phyloP scores from a whole-genome alignment of 768 basidiomycete genomes.

The Tulasnella sp. region DNA sequence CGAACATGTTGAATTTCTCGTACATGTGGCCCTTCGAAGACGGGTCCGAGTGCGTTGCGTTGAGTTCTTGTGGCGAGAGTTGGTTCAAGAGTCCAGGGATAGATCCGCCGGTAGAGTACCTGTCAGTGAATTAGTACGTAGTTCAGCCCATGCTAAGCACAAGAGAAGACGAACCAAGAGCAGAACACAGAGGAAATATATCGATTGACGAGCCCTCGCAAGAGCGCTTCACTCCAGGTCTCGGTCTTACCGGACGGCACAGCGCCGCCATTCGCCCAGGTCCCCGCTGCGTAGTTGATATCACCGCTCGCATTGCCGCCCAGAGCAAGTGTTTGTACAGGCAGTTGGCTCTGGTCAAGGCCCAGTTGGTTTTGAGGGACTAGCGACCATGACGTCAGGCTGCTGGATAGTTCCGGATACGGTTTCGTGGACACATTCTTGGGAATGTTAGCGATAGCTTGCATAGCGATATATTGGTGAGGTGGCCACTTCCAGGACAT shows the following conservation, averaged over 20 bases:
- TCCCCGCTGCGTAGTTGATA: constrained; percentile 39
- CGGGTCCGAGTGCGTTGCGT: constrained; percentile 37
- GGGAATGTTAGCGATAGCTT: constrained; percentile 65
- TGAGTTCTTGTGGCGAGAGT: constrained; percentile 56
- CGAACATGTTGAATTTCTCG: constrained; percentile 71
- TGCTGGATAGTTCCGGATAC: constrained; percentile 35
- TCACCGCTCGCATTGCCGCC: constrained; percentile 36
- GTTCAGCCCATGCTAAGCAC: background rate
- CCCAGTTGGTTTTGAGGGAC: constrained; percentile 75
- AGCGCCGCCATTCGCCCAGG: constrained; percentile 22
- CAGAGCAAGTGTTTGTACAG: constrained; percentile 44
- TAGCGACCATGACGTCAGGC: constrained; percentile 51
- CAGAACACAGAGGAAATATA: constrained; percentile 75
- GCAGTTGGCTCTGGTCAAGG: constrained; percentile 55
- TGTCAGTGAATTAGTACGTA: constrained; percentile 22
- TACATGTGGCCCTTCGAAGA: constrained; percentile 47
- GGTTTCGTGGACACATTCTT: constrained; percentile 49
- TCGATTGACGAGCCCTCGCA: constrained; percentile 69
- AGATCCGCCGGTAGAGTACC: constrained; percentile 80
- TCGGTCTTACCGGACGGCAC: constrained; percentile 56
- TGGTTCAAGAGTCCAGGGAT: constrained; percentile 57
- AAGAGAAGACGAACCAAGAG: constrained; percentile 49
- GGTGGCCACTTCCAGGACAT: constrained; percentile 52
- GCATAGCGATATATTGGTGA: constrained; percentile 66
- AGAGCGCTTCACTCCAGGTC: constrained; percentile 51